Conservation (phyloP, 495 filamentous ascomycete genomes). For the Clohesyomyces aquaticus region DNA sequence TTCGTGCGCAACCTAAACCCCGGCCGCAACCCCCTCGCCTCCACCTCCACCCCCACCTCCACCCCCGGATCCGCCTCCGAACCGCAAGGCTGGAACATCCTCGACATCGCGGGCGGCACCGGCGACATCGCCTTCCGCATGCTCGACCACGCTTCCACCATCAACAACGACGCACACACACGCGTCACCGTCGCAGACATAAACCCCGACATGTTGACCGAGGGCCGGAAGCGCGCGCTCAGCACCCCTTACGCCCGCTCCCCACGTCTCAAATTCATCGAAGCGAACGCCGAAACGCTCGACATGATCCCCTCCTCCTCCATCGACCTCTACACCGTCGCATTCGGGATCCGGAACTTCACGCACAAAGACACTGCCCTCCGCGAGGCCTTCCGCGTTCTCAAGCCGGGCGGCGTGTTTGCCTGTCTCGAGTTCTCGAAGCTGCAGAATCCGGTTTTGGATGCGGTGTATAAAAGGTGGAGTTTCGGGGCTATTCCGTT, state of each 20-base stretch:
- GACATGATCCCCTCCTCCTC: constrained; percentile 63
- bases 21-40: constrained; percentile 64
- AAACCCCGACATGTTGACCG: constrained; percentile 89
- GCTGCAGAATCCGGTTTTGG: constrained; percentile 70
- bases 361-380: constrained; percentile 81
- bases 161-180: constrained; percentile 78
- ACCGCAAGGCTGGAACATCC: constrained; percentile 76
- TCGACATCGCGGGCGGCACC: constrained; percentile 96
- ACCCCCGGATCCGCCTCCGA: too few species aligned
- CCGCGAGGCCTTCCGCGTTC: constrained; percentile 78
- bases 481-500: constrained; percentile 92
- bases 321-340: constrained; percentile 94
- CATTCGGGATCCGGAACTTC: constrained; percentile 98
- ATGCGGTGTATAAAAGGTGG: constrained; percentile 93
- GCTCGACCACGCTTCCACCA: constrained; percentile 80
- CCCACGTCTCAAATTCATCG: constrained; percentile 71
- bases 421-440: constrained; percentile 96
- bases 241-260: constrained; percentile 60
- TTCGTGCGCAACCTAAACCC: constrained; percentile 93
- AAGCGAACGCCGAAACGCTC: constrained; percentile 87
- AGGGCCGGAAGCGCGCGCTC: constrained; percentile 76
- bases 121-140: constrained; percentile 98
- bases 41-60: constrained; percentile 41
- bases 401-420: constrained; percentile 94
- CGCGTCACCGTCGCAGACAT: constrained; percentile 92